Evolutionary conservation across 139 green algal genomes (phyloP).

Genomic region (Chlamydomonas asymmetrica): DNA sequence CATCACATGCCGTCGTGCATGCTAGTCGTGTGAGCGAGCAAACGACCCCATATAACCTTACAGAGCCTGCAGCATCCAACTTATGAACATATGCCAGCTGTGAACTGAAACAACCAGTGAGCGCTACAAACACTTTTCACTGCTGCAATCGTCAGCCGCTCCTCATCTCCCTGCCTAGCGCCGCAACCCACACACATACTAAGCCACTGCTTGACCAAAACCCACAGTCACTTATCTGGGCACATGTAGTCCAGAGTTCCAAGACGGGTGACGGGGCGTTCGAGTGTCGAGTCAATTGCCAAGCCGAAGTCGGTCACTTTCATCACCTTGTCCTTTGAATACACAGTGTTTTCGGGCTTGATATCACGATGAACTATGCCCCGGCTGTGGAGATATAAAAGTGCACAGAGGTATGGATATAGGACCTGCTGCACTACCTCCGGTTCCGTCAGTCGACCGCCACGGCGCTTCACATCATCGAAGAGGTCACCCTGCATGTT

Average conservation of each 20-base stretch:
- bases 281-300: constrained; percentile 47
- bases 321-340: constrained; percentile 42
- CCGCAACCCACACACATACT: background rate
- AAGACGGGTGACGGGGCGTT: constrained; percentile 57
- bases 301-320: constrained; percentile 73
- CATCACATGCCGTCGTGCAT: too few species aligned
- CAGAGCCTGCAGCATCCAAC: too few species aligned
- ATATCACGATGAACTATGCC: constrained; percentile 73
- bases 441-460: constrained; percentile 67
- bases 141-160: too few species aligned
- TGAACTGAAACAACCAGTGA: too few species aligned
- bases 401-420: constrained; percentile 50
- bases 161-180: too few species aligned
- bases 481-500: constrained; percentile 74
- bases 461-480: constrained; percentile 67
- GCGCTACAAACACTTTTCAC: too few species aligned
- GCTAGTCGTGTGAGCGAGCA: too few species aligned
- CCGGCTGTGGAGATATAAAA: constrained; percentile 55
- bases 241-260: constrained; percentile 70
- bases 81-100: too few species aligned
- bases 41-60: too few species aligned
- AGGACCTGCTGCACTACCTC: constrained; percentile 54
- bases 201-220: too few species aligned
- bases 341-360: constrained; percentile 79
- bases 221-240: constrained; percentile 34